Base-by-base conservation (phyloP, 148 eudicot species). In the Rhododendron ferrugineum region DNA sequence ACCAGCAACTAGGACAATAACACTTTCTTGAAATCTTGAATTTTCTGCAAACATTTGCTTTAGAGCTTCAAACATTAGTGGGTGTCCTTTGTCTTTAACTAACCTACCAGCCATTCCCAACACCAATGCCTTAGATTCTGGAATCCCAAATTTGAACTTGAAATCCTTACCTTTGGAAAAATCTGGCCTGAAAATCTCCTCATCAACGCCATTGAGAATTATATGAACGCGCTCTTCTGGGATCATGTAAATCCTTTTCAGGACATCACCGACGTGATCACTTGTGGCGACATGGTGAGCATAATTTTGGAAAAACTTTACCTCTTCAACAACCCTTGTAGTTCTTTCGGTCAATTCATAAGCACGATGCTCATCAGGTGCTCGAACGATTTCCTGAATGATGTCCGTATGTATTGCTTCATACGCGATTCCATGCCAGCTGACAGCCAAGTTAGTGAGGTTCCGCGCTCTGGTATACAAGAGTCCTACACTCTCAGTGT, bases 361-460 rank as follows among this genome's bases (percentile, higher is more conserved):
- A 11, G 90, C 79, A 76, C 50, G 86, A 10, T 79, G 62, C 32
- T 81, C 90, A 18, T 85, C 84, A 64, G 92, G 88, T 68, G 70
- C 36, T 58, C 91, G 86, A 23, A 90, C 40, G 30, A 89, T 75
- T 74, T 91, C 91, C 79, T 90, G 92, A 82, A 91, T 91, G 66
- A 91, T 90, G 66, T 91, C 93, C 0, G 92, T 83, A 76, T 91
- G 92, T 78, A 91, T 85, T 4, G 91, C 68, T 84, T 91, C 93
- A 37, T 90, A 91, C 0, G 91, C 92, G 40, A 91, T 91, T n/a
- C 93, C 93, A n/a, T 91, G 93, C 91, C 93, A 91, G 78, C 81
- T 85, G 36, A 89, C 92, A 42, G 92, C 93, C 7, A 91, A 77
- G 56, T 91, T 91, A 30, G 80, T 44, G 40, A 91, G 13, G 56